phyloP scores from a whole-genome alignment of 2,329 filamentous ascomycete species.

The Pseudopithomyces chartarum region DNA sequence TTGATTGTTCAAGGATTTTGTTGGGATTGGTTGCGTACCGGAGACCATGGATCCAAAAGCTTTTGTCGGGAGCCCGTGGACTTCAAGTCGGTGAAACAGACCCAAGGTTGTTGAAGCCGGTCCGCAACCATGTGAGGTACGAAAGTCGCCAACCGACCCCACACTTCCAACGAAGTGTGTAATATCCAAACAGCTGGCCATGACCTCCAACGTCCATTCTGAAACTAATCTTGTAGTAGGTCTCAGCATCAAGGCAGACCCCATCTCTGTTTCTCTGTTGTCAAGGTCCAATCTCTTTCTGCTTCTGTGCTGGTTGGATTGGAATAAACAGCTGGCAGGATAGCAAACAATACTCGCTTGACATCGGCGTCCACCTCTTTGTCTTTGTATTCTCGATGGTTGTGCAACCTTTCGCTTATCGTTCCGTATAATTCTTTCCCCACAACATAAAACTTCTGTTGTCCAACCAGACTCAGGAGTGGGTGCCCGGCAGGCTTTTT shows the following conservation, averaged over 20 bases:
- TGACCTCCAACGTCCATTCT: too few species aligned
- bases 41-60: too few species aligned
- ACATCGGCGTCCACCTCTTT: constrained; percentile 4
- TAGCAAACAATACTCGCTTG: neutral
- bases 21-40: too few species aligned
- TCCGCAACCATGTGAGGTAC: too few species aligned
- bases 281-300: neutral
- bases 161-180: too few species aligned
- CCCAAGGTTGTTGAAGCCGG: too few species aligned
- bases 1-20: too few species aligned
- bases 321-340: neutral
- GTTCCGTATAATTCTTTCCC: constrained; percentile 6
- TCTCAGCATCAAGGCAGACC: neutral
- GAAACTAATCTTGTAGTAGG: neutral
- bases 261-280: constrained; percentile 6
- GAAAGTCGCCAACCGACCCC: too few species aligned
- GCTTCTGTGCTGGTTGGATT: neutral
- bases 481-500: neutral
- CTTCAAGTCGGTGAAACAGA: too few species aligned
- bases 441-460: neutral
- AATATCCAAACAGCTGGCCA: too few species aligned
- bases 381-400: constrained; percentile 4
- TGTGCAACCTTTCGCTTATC: constrained; percentile 8
- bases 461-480: constrained; percentile 1
- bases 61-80: too few species aligned